Evolutionary conservation across 441 rosid genomes (phyloP), one percentile per base, ranked within the genome.

Genomic region (Brassica balearica): DNA sequence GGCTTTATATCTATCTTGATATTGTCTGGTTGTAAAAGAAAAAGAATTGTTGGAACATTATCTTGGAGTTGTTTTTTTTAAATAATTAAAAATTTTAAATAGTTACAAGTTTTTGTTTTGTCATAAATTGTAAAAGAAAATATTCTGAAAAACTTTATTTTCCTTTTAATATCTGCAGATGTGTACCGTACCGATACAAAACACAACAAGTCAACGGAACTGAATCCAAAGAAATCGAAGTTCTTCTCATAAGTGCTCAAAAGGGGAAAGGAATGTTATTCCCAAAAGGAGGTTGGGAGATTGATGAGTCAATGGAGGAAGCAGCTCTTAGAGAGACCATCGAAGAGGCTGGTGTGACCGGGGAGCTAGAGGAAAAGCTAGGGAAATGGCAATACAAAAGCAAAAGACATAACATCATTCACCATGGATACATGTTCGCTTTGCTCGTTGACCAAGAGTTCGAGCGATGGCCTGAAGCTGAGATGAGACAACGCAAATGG

Each of bases 221-320:
- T 0, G 77, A 66, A 32, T 4, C 48, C 12, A 51, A 77, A 66
- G 86, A 80, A 25, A 19, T 91, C 8, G 88, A 91, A 78, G 88
- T 91, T 69, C 90, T 91, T 22, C 81, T 91, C 2, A 77, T 91
- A 5, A 91, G 85, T 82, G 83, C 94, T 4, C 92, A 89, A 65
- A 89, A 87, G 78, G 90, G 94, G n/a, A 71, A 80, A 65, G 91
- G 86, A 68, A 84, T 79, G 87, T 56, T 91, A 65, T 85, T 91
- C 29, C 94, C 96, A 2, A 91, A 91, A 88, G 96, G 96, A 12
- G 96, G 96, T 62, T 91, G 96, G 96, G 96, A 91, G 76, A 70
- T 2, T 3, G 90, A 91, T 79, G 96, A 91, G 75, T 76, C 90
- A 11, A 89, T 88, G 84, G 86, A 82, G 70, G 87, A 82, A 2